phyloP scores from a whole-genome alignment of 1,139 yeast species.

The Kodamaea alishanica region DNA sequence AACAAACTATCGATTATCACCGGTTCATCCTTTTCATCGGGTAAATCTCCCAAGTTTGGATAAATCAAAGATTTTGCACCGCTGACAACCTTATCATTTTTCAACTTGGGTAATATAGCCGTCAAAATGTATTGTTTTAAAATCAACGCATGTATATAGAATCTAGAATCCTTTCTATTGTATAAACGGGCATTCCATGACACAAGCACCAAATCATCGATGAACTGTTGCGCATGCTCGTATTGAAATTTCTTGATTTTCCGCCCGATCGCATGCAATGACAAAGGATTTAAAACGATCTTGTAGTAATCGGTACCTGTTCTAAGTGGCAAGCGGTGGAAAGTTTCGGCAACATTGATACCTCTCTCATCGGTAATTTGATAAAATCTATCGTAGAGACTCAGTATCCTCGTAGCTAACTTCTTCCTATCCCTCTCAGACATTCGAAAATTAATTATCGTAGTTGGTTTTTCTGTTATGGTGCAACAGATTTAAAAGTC shows the following conservation, averaged over 20 bases:
- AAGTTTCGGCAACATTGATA: constrained; percentile 41
- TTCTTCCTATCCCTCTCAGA: constrained; percentile 40
- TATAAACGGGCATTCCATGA: constrained; percentile 87
- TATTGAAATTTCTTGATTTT: constrained; percentile 51
- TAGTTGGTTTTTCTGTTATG: neutral
- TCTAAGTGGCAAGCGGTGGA: constrained; percentile 52
- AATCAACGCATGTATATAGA: constrained; percentile 68
- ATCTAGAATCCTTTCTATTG: constrained; percentile 65
- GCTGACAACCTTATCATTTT: constrained; percentile 37
- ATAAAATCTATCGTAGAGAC: constrained; percentile 42
- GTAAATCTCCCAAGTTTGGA: constrained; percentile 75
- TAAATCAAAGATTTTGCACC: constrained; percentile 47
- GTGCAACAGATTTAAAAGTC: no score
- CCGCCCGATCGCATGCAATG: constrained; percentile 41
- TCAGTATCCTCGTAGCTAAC: constrained; percentile 37
- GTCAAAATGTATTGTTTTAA: constrained; percentile 60
- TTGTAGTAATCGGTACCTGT: constrained; percentile 47
- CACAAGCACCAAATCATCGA: constrained; percentile 76
- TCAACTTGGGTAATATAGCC: constrained; percentile 52
- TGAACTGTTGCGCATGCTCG: constrained; percentile 59
- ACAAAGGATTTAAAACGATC: constrained; percentile 39
- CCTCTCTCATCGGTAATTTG: constrained; percentile 41
- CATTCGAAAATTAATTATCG: constrained; percentile 12
- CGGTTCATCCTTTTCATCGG: constrained; percentile 43
- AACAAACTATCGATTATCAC: constrained; percentile 9